These are phyloP conservation scores for Mucor velutinosus DNA, from an alignment of 371 early-diverging fungal species.

Conservation along the genomic window DNA sequence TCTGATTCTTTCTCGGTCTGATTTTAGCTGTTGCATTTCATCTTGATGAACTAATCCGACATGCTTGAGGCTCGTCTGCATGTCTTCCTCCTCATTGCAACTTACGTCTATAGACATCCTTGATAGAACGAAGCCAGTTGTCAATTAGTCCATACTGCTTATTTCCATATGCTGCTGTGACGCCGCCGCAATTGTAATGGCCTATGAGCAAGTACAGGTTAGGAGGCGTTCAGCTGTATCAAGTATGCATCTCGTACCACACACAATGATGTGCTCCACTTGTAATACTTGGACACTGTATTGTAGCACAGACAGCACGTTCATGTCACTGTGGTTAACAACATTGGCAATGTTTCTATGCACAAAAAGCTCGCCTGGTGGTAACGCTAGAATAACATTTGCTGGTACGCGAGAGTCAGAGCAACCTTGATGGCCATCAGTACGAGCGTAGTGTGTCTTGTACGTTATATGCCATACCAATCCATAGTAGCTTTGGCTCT, in stretches of 20 bases:
- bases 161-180: slow-evolving; percentile 64
- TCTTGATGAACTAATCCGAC: slow-evolving; percentile 32
- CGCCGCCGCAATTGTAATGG: slow-evolving; percentile 90
- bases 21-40: slow-evolving; percentile 50
- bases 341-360: slow-evolving; percentile 97
- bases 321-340: slow-evolving; percentile 76
- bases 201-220: slow-evolving; percentile 27
- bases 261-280: slow-evolving; percentile 91
- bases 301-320: slow-evolving; percentile 83
- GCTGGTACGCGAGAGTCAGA: slow-evolving; percentile 90
- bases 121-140: slow-evolving; percentile 82
- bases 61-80: no score
- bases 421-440: slow-evolving; percentile 61
- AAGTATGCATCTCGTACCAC: slow-evolving; percentile 50
- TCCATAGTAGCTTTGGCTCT: slow-evolving; percentile 90
- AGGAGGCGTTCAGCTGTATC: background rate
- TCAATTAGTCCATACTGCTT: slow-evolving; percentile 78
- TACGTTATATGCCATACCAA: slow-evolving; percentile 27
- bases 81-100: background rate
- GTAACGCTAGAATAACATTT: slow-evolving; percentile 60
- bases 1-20: slow-evolving; percentile 45
- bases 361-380: slow-evolving; percentile 90
- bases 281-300: slow-evolving; percentile 90
- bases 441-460: background rate
- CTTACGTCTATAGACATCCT: slow-evolving; percentile 66